Percentiles rank a stretch among this genome's conserved stretches.
Conservation (phyloP, 257 asterid genomes). For the Solanum etuberosum region DNA sequence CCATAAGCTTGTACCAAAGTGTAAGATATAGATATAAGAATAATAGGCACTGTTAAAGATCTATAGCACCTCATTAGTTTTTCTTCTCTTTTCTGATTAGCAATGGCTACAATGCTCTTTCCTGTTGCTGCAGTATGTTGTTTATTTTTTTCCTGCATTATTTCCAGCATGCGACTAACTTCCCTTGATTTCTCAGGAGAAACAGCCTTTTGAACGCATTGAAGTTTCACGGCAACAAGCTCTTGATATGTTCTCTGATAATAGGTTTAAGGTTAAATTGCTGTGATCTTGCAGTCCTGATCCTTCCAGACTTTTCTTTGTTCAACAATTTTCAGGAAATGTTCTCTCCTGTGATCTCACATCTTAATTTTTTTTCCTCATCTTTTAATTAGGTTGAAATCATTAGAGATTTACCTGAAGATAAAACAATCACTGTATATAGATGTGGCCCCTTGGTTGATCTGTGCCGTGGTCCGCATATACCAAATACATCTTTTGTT, state of each 20-base stretch:
- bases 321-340: not conserved
- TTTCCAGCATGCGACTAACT: not conserved
- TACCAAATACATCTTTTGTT: conserved; percentile 89
- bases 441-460: conserved; percentile 98
- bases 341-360: not conserved
- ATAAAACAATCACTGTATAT: conserved; percentile 86
- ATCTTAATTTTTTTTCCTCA: not conserved
- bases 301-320: not conserved
- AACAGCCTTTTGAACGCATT: conserved; percentile 90
- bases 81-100: not conserved
- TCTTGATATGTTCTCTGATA: conserved; percentile 83
- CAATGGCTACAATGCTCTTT: not conserved
- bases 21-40: not conserved
- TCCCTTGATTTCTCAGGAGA: conserved; percentile 42
- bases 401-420: conserved; percentile 84
- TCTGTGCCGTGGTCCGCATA: conserved; percentile 97
- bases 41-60: not conserved
- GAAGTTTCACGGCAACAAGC: conserved; percentile 89
- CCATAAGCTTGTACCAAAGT: not conserved
- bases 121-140: not conserved
- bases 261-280: conserved; percentile 65
- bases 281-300: not conserved
- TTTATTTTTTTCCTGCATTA: not conserved
- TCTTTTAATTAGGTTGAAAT: conserved; percentile 63
- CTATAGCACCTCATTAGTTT: not conserved